Conservation (phyloP, 306 rosid species). For the Vachellia pachyceras region DNA sequence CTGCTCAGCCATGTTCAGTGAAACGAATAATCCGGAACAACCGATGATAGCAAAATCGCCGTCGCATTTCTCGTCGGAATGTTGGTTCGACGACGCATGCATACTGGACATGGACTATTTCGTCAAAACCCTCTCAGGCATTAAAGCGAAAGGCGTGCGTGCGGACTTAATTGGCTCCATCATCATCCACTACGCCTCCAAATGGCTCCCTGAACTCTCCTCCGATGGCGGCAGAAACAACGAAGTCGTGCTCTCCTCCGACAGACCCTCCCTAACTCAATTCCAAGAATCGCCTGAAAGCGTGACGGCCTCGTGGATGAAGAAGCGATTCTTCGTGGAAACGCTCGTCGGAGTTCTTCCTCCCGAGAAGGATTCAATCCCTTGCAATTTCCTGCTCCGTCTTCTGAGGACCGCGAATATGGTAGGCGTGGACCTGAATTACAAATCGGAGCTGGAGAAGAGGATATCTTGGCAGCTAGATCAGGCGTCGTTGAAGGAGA, state of each 20-base stretch:
- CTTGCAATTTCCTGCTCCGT: constrained; percentile 87
- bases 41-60: constrained; percentile 52
- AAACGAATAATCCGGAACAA: constrained; percentile 50
- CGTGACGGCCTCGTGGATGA: constrained; percentile 77
- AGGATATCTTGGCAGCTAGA: constrained; percentile 83
- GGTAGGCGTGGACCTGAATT: constrained; percentile 73
- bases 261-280: constrained; percentile 36
- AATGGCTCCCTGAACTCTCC: constrained; percentile 94
- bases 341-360: constrained; percentile 87
- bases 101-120: constrained; percentile 96
- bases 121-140: constrained; percentile 80
- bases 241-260: constrained; percentile 1
- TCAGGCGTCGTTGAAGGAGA: constrained; percentile 77
- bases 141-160: constrained; percentile 83
- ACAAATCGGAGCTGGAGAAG: constrained; percentile 70
- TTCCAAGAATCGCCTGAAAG: constrained; percentile 62
- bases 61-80: constrained; percentile 54
- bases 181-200: constrained; percentile 87
- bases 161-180: constrained; percentile 79
- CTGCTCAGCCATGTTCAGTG: constrained; percentile 3
- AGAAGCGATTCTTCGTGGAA: constrained; percentile 85
- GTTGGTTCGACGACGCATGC: constrained; percentile 88
- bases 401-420: constrained; percentile 82
- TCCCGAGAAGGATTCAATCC: constrained; percentile 79
- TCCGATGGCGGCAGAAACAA: constrained; percentile 34